Evolutionary conservation across 768 basidiomycete genomes (phyloP).

Genomic region (Pholiota microspora): DNA sequence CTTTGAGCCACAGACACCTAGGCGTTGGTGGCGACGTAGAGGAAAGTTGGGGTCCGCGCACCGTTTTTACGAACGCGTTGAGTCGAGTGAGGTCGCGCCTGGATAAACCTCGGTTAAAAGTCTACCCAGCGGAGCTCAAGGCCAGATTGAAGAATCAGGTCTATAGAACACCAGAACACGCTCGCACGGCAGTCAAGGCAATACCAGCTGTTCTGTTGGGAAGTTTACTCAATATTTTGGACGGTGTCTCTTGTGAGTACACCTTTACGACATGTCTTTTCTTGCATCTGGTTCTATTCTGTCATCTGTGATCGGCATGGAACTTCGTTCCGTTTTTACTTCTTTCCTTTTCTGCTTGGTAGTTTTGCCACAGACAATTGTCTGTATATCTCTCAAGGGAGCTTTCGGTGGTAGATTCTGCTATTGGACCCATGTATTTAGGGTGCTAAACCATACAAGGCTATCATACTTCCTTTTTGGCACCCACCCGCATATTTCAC

Average conservation of each 20-base stretch:
- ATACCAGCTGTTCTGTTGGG: slow-evolving; percentile 89
- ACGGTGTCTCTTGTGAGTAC: slow-evolving; percentile 85
- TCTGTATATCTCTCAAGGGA: background rate
- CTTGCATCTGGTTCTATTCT: background rate
- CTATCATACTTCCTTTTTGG: slow-evolving; percentile 14
- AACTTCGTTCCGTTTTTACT: slow-evolving; percentile 1
- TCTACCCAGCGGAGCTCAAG: slow-evolving; percentile 7
- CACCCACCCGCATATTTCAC: background rate
- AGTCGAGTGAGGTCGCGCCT: background rate
- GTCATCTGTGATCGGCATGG: background rate
- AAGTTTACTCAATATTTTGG: slow-evolving; percentile 83
- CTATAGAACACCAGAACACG: slow-evolving; percentile 18
- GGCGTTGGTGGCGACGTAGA: slow-evolving; percentile 9
- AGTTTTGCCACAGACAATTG: too few species aligned
- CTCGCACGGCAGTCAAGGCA: slow-evolving; percentile 35
- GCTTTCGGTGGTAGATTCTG: background rate
- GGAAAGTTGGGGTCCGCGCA: slow-evolving; percentile 13
- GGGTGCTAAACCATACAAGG: slow-evolving; percentile 6
- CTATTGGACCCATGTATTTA: background rate
- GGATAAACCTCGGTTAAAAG: slow-evolving; percentile 6
- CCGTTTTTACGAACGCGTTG: slow-evolving; percentile 4
- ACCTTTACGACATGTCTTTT: slow-evolving; percentile 1
- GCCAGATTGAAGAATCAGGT: slow-evolving; percentile 8
- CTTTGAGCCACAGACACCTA: background rate
- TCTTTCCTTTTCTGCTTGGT: too few species aligned